Evolutionary conservation across 305 asterid genomes (phyloP), one percentile per base, ranked within the genome.

Genomic region (Petunia hybrid): DNA sequence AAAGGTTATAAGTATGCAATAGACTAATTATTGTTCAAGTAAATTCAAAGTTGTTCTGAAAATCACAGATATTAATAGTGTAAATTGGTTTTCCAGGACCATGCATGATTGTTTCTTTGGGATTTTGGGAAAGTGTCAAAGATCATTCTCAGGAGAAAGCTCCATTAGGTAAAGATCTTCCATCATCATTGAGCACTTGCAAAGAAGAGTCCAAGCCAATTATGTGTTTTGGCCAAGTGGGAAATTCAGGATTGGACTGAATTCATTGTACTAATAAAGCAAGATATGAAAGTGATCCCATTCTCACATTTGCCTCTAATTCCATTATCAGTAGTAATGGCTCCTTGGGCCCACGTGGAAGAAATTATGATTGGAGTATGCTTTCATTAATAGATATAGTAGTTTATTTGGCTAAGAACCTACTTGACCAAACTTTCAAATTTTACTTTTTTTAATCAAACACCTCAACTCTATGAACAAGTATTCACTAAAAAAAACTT

Each of bases 161-260:
- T 71, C 41, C 22, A 22, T 70, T 70, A 46, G 41, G 60, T n/a
- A 66, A 70, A 3, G 22, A 43, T 69, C 7, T 46, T 48, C 13
- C 43, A 31, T 48, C 77, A 46, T 46, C 39, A 70, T 45, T 70
- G 22, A 35, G 42, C 59, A 69, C 59, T 69, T 43, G 22, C 76
- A 16, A 69, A 40, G 9, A 69, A 48, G 60, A 70, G 39, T 69
- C 41, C 59, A 69, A 43, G 10, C 59, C 77, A 45, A 8, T 22
- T 45, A n/a, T 43, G 9, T 69, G 2, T 48, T 9, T 31, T 14
- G 40, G 43, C 3, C 43, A 36, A 63, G 42, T 35, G 42, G 68
- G 68, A 62, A 9, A 35, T 62, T 62, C 39, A 16, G n/a, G 57
- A 42, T 69, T 16, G 57, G 56, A 42, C 55, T 68, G 13, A 43